Conservation (phyloP, 148 eudicot genomes). For the Nepenthes mirabilis region DNA sequence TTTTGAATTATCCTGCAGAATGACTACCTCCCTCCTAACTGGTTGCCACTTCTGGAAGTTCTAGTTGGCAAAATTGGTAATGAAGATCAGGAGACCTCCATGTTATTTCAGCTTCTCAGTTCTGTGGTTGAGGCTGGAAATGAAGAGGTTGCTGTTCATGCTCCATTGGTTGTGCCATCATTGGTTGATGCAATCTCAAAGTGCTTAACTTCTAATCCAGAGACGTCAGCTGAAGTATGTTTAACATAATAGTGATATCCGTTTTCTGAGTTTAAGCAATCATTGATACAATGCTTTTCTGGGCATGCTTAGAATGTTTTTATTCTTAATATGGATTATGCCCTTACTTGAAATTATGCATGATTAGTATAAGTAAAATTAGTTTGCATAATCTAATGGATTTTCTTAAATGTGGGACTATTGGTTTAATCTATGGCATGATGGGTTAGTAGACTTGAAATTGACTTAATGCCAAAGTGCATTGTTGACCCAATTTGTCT, state of each 20-base stretch:
- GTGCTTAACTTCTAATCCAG: conserved; percentile 35
- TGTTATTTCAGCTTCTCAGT: conserved; percentile 58
- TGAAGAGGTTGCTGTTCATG: conserved; percentile 41
- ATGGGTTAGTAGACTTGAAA: too few species aligned
- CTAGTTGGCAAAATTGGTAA: conserved; percentile 38
- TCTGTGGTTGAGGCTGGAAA: conserved; percentile 61
- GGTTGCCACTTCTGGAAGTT: conserved; percentile 69
- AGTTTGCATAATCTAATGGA: too few species aligned
- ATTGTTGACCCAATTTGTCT: too few species aligned
- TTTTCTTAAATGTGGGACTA: too few species aligned
- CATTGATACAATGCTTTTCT: too few species aligned
- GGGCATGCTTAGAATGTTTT: too few species aligned
- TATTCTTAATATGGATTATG: too few species aligned
- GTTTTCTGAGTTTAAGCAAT: too few species aligned
- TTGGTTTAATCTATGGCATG: too few species aligned
- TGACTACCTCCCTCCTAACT: conserved; percentile 59
- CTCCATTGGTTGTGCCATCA: conserved; percentile 36
- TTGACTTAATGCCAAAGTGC: too few species aligned
- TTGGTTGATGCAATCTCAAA: conserved; percentile 37
- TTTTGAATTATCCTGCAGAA: conserved; percentile 30
- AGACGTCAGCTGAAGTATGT: conserved; percentile 71
- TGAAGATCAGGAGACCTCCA: conserved; percentile 48
- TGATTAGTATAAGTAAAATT: too few species aligned
- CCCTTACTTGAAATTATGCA: too few species aligned
- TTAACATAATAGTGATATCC: background rate